Evolutionary conservation across 176 grass and related monocot species (phyloP).

Genomic region (Melocanna baccifera): DNA sequence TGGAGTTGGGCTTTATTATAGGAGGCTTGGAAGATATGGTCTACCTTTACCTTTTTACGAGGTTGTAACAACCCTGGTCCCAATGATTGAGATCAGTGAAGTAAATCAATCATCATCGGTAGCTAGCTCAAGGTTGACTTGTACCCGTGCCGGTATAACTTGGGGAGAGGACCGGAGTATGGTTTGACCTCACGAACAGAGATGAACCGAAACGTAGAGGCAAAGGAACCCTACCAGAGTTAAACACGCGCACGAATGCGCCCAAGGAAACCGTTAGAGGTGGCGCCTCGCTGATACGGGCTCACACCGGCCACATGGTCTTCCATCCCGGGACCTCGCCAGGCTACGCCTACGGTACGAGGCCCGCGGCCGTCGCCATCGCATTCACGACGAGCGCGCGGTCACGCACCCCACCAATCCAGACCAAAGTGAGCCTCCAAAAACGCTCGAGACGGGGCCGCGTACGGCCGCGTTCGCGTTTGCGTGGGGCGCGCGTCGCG

Average conservation of each 20-base stretch:
- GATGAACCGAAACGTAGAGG: background rate
- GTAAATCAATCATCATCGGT: background rate
- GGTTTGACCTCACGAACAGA: background rate
- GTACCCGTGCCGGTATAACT: background rate
- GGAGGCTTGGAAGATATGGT: background rate
- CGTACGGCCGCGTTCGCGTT: background rate
- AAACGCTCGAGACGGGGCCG: background rate
- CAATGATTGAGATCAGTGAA: conserved; percentile 19
- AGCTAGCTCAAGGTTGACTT: background rate
- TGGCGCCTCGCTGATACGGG: background rate
- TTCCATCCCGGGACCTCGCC: background rate
- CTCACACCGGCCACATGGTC: background rate
- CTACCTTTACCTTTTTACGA: conserved; percentile 4
- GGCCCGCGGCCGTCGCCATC: conserved; percentile 7
- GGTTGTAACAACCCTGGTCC: conserved; percentile 19
- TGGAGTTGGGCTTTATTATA: background rate
- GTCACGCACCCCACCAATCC: background rate
- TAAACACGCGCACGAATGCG: conserved; percentile 15
- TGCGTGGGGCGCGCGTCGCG: background rate
- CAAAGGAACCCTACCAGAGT: background rate
- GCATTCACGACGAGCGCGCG: conserved; percentile 4
- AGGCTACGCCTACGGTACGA: background rate
- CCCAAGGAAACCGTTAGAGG: conserved; percentile 31
- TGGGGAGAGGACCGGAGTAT: background rate
- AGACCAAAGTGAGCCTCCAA: background rate